A percentile compares a stretch with the other conserved stretches of the same genome.
These are phyloP conservation scores for Botrytis galanthina DNA, from an alignment of 2,329 filamentous ascomycete species.

Conservation along the genomic window DNA sequence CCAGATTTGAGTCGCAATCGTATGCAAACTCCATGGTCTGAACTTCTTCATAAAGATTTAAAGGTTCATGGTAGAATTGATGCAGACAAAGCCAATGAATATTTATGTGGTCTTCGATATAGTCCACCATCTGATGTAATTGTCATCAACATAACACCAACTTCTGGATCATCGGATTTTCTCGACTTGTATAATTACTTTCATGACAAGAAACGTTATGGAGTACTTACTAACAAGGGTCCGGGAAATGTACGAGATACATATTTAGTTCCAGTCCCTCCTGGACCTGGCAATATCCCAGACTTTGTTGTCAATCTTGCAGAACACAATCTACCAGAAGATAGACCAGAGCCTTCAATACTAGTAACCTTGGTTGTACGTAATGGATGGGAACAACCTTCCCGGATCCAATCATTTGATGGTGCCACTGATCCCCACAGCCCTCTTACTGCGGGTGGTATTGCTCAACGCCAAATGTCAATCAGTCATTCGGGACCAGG, in stretches of 20 bases:
- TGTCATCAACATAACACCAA: constrained; percentile 69
- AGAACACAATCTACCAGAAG: constrained; percentile 73
- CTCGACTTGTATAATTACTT: constrained; percentile 86
- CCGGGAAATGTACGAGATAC: constrained; percentile 79
- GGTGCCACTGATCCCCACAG: constrained; percentile 30
- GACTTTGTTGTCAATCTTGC: constrained; percentile 88
- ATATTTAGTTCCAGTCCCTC: constrained; percentile 83
- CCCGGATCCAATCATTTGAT: constrained; percentile 26
- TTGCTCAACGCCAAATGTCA: constrained; percentile 47
- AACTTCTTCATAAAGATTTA: constrained; percentile 68
- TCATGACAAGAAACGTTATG: constrained; percentile 74
- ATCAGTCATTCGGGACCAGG: constrained; percentile 46
- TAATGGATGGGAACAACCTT: constrained; percentile 46
- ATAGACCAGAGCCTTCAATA: constrained; percentile 71
- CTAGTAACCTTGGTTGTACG: constrained; percentile 83
- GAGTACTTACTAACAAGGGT: constrained; percentile 77
- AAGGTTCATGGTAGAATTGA: constrained; percentile 78
- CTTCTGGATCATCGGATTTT: constrained; percentile 63
- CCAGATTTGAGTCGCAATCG: constrained; percentile 63
- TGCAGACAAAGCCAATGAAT: constrained; percentile 80
- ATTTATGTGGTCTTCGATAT: constrained; percentile 82
- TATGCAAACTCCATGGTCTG: constrained; percentile 62
- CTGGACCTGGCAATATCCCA: constrained; percentile 68
- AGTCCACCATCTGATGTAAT: constrained; percentile 80
- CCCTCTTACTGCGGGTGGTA: constrained; percentile 39